Percentiles rank a stretch among this genome's conserved stretches.
Conservation (phyloP, 1,139 yeast genomes). For the Williopsis jadinii region DNA sequence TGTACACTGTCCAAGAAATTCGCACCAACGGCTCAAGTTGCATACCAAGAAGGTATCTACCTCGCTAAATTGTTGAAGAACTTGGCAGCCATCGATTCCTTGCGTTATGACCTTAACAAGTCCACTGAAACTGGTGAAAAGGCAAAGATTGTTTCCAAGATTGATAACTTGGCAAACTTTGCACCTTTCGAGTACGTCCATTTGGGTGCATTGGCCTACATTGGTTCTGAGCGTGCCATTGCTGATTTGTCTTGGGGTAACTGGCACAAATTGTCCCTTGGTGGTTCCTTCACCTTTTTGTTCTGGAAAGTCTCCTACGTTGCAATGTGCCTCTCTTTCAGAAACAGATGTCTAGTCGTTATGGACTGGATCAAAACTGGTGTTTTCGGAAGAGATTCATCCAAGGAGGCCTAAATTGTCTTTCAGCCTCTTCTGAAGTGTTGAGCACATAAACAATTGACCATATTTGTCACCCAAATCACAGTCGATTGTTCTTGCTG, state of each 20-base stretch:
- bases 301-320: conserved; percentile 95
- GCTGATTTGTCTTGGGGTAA: conserved; percentile 90
- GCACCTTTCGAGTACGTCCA: conserved; percentile 52
- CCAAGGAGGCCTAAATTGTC: conserved; percentile 23
- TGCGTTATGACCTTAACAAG: conserved; percentile 40
- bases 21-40: conserved; percentile 97
- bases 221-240: conserved; percentile 88
- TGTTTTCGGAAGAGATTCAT: conserved; percentile 82
- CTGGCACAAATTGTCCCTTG: conserved; percentile 72
- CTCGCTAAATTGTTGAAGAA: conserved; percentile 67
- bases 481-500: no score
- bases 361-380: conserved; percentile 86
- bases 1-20: conserved; percentile 82
- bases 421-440: background rate
- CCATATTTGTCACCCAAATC: no score
- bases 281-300: conserved; percentile 81
- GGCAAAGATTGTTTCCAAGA: conserved; percentile 47
- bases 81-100: conserved; percentile 59
- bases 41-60: conserved; percentile 88
- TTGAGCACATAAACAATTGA: background rate
- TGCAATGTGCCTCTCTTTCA: conserved; percentile 84
- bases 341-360: conserved; percentile 78
- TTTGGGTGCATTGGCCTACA: conserved; percentile 73
- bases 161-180: conserved; percentile 62
- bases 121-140: conserved; percentile 26